Conservation (phyloP, 345 rosid species). For the Citrus mangshanensis region DNA sequence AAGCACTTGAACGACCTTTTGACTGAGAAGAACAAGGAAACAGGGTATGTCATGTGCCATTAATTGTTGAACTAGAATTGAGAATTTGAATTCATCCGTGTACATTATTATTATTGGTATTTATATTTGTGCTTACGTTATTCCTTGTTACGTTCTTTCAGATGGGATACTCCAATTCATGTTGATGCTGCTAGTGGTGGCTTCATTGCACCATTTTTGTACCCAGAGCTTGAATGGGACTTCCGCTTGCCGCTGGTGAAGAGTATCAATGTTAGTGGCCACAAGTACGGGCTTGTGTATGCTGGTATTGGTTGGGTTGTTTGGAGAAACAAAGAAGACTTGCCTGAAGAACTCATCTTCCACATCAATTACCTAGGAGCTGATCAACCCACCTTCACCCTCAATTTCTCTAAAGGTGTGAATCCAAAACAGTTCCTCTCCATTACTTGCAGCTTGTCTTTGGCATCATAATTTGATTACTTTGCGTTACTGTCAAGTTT, state of each 20-base stretch:
- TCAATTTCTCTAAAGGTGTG: constrained; percentile 85
- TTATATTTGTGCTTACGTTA: too few species aligned
- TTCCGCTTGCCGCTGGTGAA: constrained; percentile 85
- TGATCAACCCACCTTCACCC: constrained; percentile 96
- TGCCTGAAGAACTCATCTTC: constrained; percentile 94
- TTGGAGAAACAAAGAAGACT: constrained; percentile 78
- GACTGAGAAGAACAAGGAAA: constrained; percentile 60
- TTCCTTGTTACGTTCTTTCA: constrained; percentile 18
- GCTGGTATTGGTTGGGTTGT: constrained; percentile 97
- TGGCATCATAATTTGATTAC: neutral
- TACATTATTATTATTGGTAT: neutral
- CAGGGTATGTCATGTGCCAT: constrained; percentile 44
- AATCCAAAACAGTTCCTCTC: neutral
- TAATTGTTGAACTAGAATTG: neutral
- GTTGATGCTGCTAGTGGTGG: constrained; percentile 98
- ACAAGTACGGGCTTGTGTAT: constrained; percentile 85
- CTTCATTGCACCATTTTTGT: constrained; percentile 87
- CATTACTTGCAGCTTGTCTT: neutral
- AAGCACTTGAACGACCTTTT: constrained; percentile 77
- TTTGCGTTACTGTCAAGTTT: too few species aligned
- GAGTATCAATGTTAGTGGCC: constrained; percentile 91
- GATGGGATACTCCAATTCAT: constrained; percentile 94
- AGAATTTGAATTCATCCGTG: neutral
- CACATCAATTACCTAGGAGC: constrained; percentile 92
- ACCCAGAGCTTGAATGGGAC: constrained; percentile 95